Evolutionary conservation across 371 early-diverging fungal species (phyloP), one percentile per base, ranked within the genome.

Genomic region (Thermomucor indicae-seudaticae): DNA sequence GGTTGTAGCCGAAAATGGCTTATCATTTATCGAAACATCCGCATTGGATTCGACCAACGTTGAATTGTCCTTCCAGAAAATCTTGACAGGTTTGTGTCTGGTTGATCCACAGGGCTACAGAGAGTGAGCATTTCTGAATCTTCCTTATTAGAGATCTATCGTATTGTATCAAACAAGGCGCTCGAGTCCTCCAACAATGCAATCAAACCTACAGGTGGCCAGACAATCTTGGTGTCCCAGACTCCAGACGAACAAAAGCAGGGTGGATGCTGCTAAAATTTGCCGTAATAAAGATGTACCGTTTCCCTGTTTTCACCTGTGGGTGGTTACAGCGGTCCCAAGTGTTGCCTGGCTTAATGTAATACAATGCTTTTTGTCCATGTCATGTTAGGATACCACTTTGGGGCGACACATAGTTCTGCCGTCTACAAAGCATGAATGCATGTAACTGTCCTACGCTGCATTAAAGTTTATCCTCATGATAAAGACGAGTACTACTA

Each of bases 21-120:
- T 96, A 46, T 89, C 86, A 16, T 96, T 96, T 56, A 95, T 95
- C 53, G 97, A 96, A 70, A 95, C 97, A 2, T 96, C 97, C 16
- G 97, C 97, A 31, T 70, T 95, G 69, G 96, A 96, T 59, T 73
- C 91, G 16, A 90, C 84, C 72, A 96, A 96, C 74, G 97, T 96
- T 46, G 97, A 96, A 58, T 76, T 87, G 43, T 87, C 95, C 22
- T 95, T 96, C 80, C 92, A 93, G 65, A 80, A 87, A 55, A 95
- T 95, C 49, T 72, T 95, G 65, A 90, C 93, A 49, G 91, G 93
- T 90, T 82, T 62, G 30, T 54, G 43, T 38, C 49, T 14, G 28
- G 14, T 37, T 11, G 14, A 37, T 16, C 5, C 10, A 5, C 19
- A 37, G 10, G 14, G 3, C 37, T 5, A 19, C 11, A 16, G 37